These are phyloP conservation scores for Metschnikowia anglica DNA, from an alignment of 805 yeast species.

Conservation along the genomic window DNA sequence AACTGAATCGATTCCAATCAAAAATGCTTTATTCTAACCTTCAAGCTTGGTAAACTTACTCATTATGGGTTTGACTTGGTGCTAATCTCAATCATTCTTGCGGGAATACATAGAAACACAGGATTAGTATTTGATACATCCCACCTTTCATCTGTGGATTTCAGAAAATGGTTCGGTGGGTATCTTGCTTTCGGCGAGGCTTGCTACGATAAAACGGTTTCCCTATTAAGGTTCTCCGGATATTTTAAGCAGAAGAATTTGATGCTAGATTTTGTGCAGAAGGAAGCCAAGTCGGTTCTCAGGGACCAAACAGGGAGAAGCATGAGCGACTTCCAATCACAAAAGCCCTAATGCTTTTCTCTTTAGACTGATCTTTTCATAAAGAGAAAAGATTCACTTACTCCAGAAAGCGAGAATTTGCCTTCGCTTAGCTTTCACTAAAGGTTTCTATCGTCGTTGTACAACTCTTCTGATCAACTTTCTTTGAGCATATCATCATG, in stretches of 20 bases:
- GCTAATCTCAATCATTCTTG: slow-evolving; percentile 74
- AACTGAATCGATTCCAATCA: neutral
- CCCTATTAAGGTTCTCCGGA: slow-evolving; percentile 46
- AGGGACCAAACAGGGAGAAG: slow-evolving; percentile 27
- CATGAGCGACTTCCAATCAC: slow-evolving; percentile 22
- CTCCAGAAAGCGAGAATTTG: too few relatives aligned
- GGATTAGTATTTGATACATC: slow-evolving; percentile 62
- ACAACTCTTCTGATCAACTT: too few relatives aligned
- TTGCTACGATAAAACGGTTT: slow-evolving; percentile 50
- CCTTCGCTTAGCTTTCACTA: too few relatives aligned
- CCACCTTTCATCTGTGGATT: slow-evolving; percentile 46
- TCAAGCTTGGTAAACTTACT: slow-evolving; percentile 58
- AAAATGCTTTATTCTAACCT: slow-evolving; percentile 4
- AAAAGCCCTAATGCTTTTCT: neutral
- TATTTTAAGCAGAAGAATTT: slow-evolving; percentile 49
- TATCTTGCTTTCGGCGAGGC: slow-evolving; percentile 62
- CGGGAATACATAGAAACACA: slow-evolving; percentile 82
- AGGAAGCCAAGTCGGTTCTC: slow-evolving; percentile 23
- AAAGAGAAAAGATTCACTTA: too few relatives aligned
- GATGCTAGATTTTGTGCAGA: slow-evolving; percentile 35
- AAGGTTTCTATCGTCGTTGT: too few relatives aligned
- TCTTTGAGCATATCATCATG: too few relatives aligned
- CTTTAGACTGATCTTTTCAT: neutral
- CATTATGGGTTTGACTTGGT: slow-evolving; percentile 80
- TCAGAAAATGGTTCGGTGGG: slow-evolving; percentile 49